Evolutionary conservation across 148 eudicot species (phyloP).

Genomic region (Drosera capensis): DNA sequence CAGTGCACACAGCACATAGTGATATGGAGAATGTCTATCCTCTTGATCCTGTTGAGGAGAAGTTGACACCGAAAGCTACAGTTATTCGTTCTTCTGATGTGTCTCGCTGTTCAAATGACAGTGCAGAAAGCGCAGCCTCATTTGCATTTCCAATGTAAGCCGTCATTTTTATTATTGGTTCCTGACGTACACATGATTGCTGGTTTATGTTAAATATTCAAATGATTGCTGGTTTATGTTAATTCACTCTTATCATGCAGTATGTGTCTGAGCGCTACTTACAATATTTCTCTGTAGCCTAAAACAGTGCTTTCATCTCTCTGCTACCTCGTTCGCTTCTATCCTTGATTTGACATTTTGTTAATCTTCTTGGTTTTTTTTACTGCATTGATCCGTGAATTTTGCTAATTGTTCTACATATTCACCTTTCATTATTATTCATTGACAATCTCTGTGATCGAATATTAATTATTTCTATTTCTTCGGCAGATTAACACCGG

Average conservation of each 20-base stretch:
- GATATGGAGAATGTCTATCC: neutral
- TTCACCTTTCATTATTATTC: neutral
- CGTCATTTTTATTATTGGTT: neutral
- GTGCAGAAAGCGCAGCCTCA: slow-evolving; percentile 16
- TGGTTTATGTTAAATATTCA: neutral
- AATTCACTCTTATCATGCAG: too few species aligned
- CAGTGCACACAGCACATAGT: neutral
- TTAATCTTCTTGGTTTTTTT: neutral
- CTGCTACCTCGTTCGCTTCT: too few species aligned
- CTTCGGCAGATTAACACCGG: neutral
- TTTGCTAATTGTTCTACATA: neutral
- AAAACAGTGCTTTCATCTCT: neutral
- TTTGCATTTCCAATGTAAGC: slow-evolving; percentile 38
- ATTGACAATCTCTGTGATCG: neutral
- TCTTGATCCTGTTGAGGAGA: slow-evolving; percentile 1
- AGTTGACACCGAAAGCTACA: neutral
- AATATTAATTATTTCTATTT: neutral
- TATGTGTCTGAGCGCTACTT: too few species aligned
- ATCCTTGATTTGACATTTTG: too few species aligned
- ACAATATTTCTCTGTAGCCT: neutral
- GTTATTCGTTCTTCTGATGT: slow-evolving; percentile 4
- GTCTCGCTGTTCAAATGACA: slow-evolving; percentile 15
- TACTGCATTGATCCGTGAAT: neutral
- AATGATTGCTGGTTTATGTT: too few species aligned
- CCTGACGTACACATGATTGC: neutral